Conservation (phyloP, 1,284 basidiomycete species). For the Chalciporus piperatoides region DNA sequence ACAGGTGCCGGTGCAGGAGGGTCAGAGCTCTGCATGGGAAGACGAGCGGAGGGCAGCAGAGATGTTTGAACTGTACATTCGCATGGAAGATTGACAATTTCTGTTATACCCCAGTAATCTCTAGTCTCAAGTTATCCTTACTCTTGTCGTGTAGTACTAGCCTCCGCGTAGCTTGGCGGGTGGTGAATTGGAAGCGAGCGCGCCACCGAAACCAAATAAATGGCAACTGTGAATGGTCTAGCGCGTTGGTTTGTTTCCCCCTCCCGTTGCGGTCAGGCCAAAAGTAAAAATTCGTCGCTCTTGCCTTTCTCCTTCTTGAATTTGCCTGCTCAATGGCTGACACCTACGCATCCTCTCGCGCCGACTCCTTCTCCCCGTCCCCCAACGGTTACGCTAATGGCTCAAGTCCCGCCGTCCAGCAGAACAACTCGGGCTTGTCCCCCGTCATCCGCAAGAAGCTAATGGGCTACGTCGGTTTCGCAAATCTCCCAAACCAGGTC, state of each 20-base stretch:
- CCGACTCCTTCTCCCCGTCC: constrained; percentile 53
- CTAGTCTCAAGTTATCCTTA: too few relatives aligned
- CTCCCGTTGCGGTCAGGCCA: constrained; percentile 37
- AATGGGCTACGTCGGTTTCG: constrained; percentile 86
- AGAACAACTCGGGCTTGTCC: constrained; percentile 43
- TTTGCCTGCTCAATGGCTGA: constrained; percentile 55
- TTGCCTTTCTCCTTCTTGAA: constrained; percentile 29
- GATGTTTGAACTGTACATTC: constrained; percentile 42
- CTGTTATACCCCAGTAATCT: too few relatives aligned
- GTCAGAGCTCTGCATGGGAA: neutral
- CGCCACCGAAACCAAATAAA: constrained; percentile 34
- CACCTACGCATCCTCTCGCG: constrained; percentile 63
- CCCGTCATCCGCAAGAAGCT: constrained; percentile 86
- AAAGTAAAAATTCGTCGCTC: constrained; percentile 43
- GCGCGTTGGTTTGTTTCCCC: constrained; percentile 47
- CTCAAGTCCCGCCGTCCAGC: constrained; percentile 55
- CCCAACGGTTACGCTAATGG: constrained; percentile 56
- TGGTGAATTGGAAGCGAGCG: neutral
- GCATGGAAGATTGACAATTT: constrained; percentile 26
- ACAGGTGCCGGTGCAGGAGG: neutral
- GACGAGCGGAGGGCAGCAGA: constrained; percentile 21
- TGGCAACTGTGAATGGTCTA: constrained; percentile 18
- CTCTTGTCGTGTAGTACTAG: too few relatives aligned
- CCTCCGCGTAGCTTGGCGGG: neutral
- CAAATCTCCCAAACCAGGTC: constrained; percentile 96